Conservation (phyloP, 352 stramenopile species). For the Phytophthora citricola region DNA sequence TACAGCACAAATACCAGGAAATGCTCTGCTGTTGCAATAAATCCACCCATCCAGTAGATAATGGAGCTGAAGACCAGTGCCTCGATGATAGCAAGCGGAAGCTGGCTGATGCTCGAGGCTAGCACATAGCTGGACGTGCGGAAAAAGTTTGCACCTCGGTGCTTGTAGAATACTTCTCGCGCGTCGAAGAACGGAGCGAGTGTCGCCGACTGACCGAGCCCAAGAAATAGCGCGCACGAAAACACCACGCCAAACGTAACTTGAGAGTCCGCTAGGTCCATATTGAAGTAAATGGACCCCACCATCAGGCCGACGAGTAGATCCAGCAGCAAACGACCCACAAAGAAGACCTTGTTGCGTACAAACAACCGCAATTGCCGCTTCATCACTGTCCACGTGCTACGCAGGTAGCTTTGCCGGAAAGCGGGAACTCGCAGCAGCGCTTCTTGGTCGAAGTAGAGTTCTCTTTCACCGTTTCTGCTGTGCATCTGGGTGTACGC, state of each 20-base stretch:
- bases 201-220: conserved; percentile 69
- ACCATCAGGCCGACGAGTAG: conserved; percentile 51
- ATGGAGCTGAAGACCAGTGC: conserved; percentile 77
- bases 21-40: conserved; percentile 35
- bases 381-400: conserved; percentile 45
- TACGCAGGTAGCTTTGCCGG: conserved; percentile 40
- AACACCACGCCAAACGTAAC: conserved; percentile 77
- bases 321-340: conserved; percentile 41
- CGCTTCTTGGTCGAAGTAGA: conserved; percentile 44
- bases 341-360: conserved; percentile 49
- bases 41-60: conserved; percentile 83
- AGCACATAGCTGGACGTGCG: conserved; percentile 79
- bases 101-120: conserved; percentile 38
- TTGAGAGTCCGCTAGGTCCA: conserved; percentile 43
- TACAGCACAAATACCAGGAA: conserved; percentile 55
- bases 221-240: conserved; percentile 76
- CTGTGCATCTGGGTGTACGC: conserved; percentile 21
- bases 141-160: conserved; percentile 86
- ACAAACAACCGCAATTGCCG: conserved; percentile 45
- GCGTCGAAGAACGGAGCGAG: conserved; percentile 67
- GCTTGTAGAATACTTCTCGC: conserved; percentile 85
- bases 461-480: conserved; percentile 30
- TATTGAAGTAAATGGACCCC: conserved; percentile 46
- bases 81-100: conserved; percentile 63
- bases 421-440: conserved; percentile 50